Evolutionary conservation across 768 basidiomycete genomes (phyloP), one percentile per base, ranked within the genome.

Genomic region (Leucogyrophana mollusca): DNA sequence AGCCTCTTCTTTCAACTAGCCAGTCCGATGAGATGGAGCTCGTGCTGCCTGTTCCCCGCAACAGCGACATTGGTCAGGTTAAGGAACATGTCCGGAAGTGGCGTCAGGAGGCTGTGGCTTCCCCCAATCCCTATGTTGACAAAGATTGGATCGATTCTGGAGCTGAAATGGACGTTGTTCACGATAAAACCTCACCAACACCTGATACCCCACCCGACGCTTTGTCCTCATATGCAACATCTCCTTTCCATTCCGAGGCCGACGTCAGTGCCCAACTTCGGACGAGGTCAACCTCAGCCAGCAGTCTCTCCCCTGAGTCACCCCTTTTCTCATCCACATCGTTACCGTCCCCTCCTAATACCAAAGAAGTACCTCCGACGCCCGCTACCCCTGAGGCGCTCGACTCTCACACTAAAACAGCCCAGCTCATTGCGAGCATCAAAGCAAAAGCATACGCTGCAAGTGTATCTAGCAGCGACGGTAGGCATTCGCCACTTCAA

Each of bases 11-110:
- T 7, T 81, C 79, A 17, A 85, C 81, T 38, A 86, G 84, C 53
- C 79, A 84, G 59, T 83, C 82, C 39, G 80, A 84, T 51, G 85
- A 85, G 57, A 67, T 73, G 37, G 83, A 86, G 52, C 65, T 84
- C 39, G 61, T 59, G 35, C 43, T 70, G 7, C 67, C 67, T 27
- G 30, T 24, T n/a, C 54, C 53, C 33, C 30, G 59, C 20, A 43
- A 47, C 4, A 58, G 57, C 21, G 58, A 71, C 50, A 56, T 58
- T 1, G 60, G 59, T 35, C 47, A 54, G 21, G 60, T 69, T 9
- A 67, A 66, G 45, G 63, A 71, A 27, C 68, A 53, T 43, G 69
- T 80, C 10, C 65, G 73, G 43, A 54, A 58, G 16, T 79, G 80
- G 80, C 68, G 70, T 34, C 59, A 62, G 43, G 58, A 61, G 23